Percentiles rank a stretch among this genome's conserved stretches.
Evolutionary conservation across 1,139 yeast species (phyloP).

Genomic region (Kodamaea plutei): DNA sequence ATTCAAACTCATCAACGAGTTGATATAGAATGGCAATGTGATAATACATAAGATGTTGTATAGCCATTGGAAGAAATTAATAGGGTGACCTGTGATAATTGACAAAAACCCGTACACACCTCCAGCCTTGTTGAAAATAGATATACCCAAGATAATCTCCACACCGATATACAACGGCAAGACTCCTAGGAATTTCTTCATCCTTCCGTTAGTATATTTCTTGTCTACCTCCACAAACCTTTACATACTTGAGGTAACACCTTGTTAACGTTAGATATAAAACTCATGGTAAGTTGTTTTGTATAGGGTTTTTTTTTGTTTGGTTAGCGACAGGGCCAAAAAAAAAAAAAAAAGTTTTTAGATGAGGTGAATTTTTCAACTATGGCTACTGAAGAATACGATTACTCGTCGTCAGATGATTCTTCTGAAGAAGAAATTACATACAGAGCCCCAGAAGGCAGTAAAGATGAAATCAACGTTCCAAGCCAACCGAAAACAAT

Average conservation of each 20-base stretch:
- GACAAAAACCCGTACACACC: slow-evolving; percentile 87
- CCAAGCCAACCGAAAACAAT: slow-evolving; percentile 20
- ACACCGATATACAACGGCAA: slow-evolving; percentile 86
- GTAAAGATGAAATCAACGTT: background rate
- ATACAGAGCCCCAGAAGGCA: background rate
- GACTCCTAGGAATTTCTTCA: slow-evolving; percentile 50
- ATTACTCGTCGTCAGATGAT: slow-evolving; percentile 9
- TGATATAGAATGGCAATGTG: slow-evolving; percentile 61
- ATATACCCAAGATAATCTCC: slow-evolving; percentile 73
- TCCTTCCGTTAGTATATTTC: slow-evolving; percentile 5
- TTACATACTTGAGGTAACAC: slow-evolving; percentile 11
- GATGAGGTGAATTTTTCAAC: background rate
- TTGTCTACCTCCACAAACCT: too few relatives aligned
- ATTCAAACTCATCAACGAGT: slow-evolving; percentile 49
- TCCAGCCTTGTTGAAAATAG: slow-evolving; percentile 82
- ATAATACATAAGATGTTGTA: slow-evolving; percentile 65
- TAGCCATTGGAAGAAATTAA: slow-evolving; percentile 79
- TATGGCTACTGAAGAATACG: background rate
- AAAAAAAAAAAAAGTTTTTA: slow-evolving; percentile 1
- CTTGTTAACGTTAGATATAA: slow-evolving; percentile 6
- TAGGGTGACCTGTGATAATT: slow-evolving; percentile 83
- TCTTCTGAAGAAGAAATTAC: slow-evolving; percentile 5
- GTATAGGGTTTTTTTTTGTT: too few relatives aligned
- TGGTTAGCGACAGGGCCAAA: too few relatives aligned
- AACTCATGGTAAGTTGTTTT: slow-evolving; percentile 4